These are phyloP conservation scores for Rhynchosporium graminicola DNA, from an alignment of 2,329 filamentous ascomycete genomes.

Conservation along the genomic window DNA sequence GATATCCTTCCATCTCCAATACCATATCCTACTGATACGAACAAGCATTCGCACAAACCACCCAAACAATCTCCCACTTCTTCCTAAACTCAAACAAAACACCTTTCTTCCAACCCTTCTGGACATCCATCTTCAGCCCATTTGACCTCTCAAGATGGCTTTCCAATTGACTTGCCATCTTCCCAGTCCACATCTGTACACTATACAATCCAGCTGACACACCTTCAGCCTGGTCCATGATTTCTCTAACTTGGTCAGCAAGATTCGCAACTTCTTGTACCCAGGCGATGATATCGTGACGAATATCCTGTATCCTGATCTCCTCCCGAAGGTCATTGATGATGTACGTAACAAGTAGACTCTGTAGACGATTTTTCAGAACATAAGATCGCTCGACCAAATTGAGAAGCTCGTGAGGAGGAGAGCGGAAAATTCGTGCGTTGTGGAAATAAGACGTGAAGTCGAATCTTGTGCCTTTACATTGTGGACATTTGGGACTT, in stretches of 20 bases:
- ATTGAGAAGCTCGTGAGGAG: constrained; percentile 32
- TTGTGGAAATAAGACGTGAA: constrained; percentile 38
- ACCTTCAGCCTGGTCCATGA: neutral
- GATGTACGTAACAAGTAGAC: constrained; percentile 32
- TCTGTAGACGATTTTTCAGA: constrained; percentile 32
- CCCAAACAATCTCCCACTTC: constrained; percentile 26
- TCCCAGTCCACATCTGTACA: constrained; percentile 25
- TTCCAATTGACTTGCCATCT: constrained; percentile 23
- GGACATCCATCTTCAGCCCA: constrained; percentile 22
- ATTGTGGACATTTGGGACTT: constrained; percentile 25
- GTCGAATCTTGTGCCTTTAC: constrained; percentile 33
- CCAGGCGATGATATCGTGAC: constrained; percentile 25
- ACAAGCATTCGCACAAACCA: constrained; percentile 12
- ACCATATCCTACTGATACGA: neutral
- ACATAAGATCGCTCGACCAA: constrained; percentile 33
- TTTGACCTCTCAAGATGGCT: constrained; percentile 21
- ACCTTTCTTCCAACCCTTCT: constrained; percentile 19
- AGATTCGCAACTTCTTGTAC: constrained; percentile 23
- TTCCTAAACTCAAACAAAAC: constrained; percentile 30
- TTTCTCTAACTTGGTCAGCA: neutral
- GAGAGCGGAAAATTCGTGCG: constrained; percentile 26
- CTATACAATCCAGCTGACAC: constrained; percentile 12
- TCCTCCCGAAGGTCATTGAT: constrained; percentile 20
- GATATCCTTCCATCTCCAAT: too few relatives aligned
- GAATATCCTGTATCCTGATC: constrained; percentile 17